These are phyloP conservation scores for Trebouxia sp. DNA, from an alignment of 139 green algal genomes.

Conservation along the genomic window DNA sequence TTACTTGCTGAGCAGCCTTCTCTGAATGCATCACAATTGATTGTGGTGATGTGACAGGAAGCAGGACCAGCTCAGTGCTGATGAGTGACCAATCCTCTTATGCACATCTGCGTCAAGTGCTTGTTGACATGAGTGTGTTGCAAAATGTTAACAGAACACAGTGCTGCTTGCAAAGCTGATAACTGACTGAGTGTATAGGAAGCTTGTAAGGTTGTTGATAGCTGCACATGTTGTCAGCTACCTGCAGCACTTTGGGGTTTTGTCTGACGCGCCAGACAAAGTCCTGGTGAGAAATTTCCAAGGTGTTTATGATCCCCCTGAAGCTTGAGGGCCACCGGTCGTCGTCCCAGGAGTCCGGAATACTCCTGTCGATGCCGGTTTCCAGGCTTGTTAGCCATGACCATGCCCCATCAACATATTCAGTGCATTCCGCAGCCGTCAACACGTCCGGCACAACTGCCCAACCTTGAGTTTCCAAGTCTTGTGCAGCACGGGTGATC, in stretches of 20 bases:
- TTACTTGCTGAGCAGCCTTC: too few species aligned
- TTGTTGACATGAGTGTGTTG: too few species aligned
- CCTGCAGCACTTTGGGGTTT: slow-evolving; percentile 24
- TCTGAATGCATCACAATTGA: too few species aligned
- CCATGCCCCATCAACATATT: slow-evolving; percentile 2
- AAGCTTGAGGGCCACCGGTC: slow-evolving; percentile 28
- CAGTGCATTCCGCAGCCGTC: not conserved
- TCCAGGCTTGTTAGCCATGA: slow-evolving; percentile 13
- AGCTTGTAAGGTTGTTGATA: not conserved
- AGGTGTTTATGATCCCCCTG: slow-evolving; percentile 40
- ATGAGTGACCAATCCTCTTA: too few species aligned
- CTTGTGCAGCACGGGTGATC: not conserved
- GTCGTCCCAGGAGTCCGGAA: slow-evolving; percentile 29
- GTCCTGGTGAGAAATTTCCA: slow-evolving; percentile 36
- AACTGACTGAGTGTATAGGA: too few species aligned
- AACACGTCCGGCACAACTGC: slow-evolving; percentile 13
- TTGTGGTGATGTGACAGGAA: too few species aligned
- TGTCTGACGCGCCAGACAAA: slow-evolving; percentile 39
- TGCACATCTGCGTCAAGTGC: too few species aligned
- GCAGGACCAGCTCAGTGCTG: too few species aligned
- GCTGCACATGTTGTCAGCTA: not conserved
- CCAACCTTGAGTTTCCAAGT: slow-evolving; percentile 9
- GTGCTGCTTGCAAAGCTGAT: too few species aligned
- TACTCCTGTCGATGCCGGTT: slow-evolving; percentile 25
- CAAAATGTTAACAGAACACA: too few species aligned